These are phyloP conservation scores for Oidiodendron maius DNA, from an alignment of 495 filamentous ascomycete genomes.

Conservation along the genomic window DNA sequence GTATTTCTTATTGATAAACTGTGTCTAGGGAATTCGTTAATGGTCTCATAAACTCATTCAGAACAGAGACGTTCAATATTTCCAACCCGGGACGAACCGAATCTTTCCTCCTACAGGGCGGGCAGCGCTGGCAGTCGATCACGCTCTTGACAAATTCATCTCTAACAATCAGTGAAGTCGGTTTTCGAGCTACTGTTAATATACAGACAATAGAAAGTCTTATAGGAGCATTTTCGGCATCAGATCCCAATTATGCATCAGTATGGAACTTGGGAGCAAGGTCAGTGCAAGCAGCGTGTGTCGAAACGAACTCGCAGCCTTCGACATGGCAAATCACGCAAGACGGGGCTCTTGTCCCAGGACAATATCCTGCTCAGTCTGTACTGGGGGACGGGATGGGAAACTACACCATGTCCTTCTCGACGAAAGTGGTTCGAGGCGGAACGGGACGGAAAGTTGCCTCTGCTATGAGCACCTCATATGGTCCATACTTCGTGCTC, in stretches of 20 bases:
- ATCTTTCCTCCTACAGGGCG: slow-evolving; percentile 4
- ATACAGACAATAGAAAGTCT: not conserved
- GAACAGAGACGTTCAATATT: slow-evolving; percentile 4
- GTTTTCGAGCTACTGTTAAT: not conserved
- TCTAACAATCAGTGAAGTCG: not conserved
- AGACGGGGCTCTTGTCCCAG: slow-evolving; percentile 1
- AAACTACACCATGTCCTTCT: slow-evolving; percentile 6
- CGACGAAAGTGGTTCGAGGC: not conserved
- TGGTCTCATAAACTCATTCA: slow-evolving; percentile 2
- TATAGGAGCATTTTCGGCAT: not conserved
- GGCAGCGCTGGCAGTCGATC: slow-evolving; percentile 3
- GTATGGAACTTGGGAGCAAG: not conserved
- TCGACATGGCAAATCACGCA: slow-evolving; percentile 3
- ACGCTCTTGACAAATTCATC: not conserved
- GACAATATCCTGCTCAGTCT: not conserved
- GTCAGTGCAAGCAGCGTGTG: slow-evolving; percentile 3
- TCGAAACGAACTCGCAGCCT: not conserved
- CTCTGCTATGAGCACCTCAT: not conserved
- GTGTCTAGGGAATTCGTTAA: too few species aligned
- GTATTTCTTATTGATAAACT: too few species aligned
- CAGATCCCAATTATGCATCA: not conserved
- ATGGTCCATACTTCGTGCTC: slow-evolving; percentile 4
- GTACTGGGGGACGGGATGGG: not conserved
- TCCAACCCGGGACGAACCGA: not conserved
- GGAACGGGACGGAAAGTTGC: slow-evolving; percentile 7